Percentiles rank a stretch among this genome's conserved stretches.
These are phyloP conservation scores for Cyclaneusma minus DNA, from an alignment of 2,329 filamentous ascomycete species.

Conservation along the genomic window DNA sequence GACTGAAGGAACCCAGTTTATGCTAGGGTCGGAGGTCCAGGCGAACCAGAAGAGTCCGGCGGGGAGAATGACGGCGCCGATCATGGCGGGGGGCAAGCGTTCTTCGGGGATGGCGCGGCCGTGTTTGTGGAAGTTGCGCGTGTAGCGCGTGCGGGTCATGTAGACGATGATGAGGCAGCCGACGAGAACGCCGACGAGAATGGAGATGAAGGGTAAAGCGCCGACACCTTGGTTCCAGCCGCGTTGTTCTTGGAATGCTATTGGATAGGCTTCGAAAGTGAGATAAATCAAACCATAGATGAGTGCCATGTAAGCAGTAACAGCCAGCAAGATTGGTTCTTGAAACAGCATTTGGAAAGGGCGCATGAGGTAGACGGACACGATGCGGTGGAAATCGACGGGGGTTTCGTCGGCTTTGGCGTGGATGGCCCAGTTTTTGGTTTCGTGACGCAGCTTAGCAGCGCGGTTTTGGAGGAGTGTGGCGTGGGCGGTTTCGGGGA, in stretches of 20 bases:
- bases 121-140: constrained; percentile 14
- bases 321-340: constrained; percentile 4
- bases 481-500: constrained; percentile 34
- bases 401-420: constrained; percentile 12
- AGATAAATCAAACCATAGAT: constrained; percentile 26
- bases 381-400: constrained; percentile 12
- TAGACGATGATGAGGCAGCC: constrained; percentile 35
- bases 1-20: constrained; percentile 25
- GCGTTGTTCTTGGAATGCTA: constrained; percentile 24
- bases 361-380: constrained; percentile 14
- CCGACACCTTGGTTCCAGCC: constrained; percentile 23
- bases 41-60: constrained; percentile 35
- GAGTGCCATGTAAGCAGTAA: constrained; percentile 17
- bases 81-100: constrained; percentile 29
- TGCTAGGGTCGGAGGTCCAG: constrained; percentile 26
- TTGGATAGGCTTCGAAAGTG: constrained; percentile 30
- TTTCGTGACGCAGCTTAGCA: constrained; percentile 28
- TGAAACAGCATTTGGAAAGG: constrained; percentile 13
- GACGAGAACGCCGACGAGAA: constrained; percentile 23
- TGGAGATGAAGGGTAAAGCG: constrained; percentile 25
- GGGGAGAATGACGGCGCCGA: constrained; percentile 25
- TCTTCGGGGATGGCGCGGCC: constrained; percentile 25
- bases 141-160: constrained; percentile 20
- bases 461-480: constrained; percentile 32
- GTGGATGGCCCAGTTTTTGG: constrained; percentile 20